Percentiles rank a stretch among this genome's conserved stretches.
Conservation (phyloP, 495 filamentous ascomycete genomes). For the Daldinia bambusicola region DNA sequence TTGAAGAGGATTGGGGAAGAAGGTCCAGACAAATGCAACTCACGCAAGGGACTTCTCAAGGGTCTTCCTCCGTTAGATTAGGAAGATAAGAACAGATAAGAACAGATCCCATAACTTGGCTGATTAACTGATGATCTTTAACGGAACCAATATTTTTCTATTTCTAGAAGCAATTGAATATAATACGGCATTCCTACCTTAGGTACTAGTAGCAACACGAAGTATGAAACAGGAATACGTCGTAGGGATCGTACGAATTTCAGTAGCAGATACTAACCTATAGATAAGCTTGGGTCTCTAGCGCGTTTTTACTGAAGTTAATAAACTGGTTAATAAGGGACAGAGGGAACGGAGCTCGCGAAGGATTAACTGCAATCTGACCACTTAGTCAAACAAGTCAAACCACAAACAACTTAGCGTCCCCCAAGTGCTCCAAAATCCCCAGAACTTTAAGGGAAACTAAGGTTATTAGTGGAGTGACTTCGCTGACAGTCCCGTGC, state of each 20-base stretch:
- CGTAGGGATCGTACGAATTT: conserved; percentile 24
- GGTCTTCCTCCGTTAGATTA: background rate
- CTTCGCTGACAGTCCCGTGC: conserved; percentile 6
- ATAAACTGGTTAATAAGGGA: too few relatives aligned
- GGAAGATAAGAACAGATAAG: background rate
- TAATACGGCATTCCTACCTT: conserved; percentile 23
- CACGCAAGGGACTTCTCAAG: conserved; percentile 19
- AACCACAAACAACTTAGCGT: conserved; percentile 23
- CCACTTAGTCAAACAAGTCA: conserved; percentile 23
- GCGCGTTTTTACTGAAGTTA: background rate
- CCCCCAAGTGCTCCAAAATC: conserved; percentile 17
- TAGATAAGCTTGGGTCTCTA: conserved; percentile 12
- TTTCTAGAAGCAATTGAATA: conserved; percentile 8
- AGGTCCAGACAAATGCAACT: conserved; percentile 22
- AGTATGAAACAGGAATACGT: conserved; percentile 8
- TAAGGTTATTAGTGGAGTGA: conserved; percentile 28
- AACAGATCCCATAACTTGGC: background rate
- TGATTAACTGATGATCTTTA: background rate
- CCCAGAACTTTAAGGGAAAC: conserved; percentile 25
- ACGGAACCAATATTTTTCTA: conserved; percentile 8
- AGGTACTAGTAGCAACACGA: conserved; percentile 34
- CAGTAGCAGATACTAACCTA: background rate
- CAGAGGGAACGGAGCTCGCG: conserved; percentile 27
- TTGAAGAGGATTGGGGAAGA: conserved; percentile 27
- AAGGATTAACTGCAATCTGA: conserved; percentile 34